phyloP scores from a whole-genome alignment of 495 filamentous ascomycete species.

The Penicillium lividum region DNA sequence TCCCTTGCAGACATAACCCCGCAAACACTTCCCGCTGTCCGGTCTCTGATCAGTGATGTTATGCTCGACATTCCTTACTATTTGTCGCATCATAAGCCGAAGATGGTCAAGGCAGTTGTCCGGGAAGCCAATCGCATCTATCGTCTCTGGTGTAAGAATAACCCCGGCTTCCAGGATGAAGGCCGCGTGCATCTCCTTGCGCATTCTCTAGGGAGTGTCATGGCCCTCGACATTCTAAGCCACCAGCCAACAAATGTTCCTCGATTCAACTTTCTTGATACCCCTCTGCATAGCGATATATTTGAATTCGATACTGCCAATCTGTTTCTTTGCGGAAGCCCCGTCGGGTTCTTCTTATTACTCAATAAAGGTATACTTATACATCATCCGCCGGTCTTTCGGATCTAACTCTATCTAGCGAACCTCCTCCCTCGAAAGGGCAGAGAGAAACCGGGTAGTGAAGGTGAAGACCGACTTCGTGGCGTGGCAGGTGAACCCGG shows the following conservation, averaged over 20 bases:
- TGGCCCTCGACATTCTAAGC: slow-evolving; percentile 88
- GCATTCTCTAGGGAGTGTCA: slow-evolving; percentile 90
- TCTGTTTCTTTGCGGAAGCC: slow-evolving; percentile 90
- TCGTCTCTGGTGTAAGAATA: slow-evolving; percentile 88
- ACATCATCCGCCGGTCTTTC: not conserved
- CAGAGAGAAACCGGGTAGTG: slow-evolving; percentile 70
- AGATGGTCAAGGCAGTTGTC: slow-evolving; percentile 90
- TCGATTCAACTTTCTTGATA: slow-evolving; percentile 51
- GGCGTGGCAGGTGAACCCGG: slow-evolving; percentile 74
- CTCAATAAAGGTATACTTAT: slow-evolving; percentile 64
- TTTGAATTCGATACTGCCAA: slow-evolving; percentile 92
- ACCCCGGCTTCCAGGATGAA: slow-evolving; percentile 75
- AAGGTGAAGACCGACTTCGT: slow-evolving; percentile 61
- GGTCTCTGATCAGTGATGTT: slow-evolving; percentile 89
- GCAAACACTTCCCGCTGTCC: slow-evolving; percentile 82
- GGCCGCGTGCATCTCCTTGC: slow-evolving; percentile 91
- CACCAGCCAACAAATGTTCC: slow-evolving; percentile 76
- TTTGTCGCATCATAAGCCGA: slow-evolving; percentile 90
- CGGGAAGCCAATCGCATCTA: slow-evolving; percentile 92
- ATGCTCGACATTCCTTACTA: slow-evolving; percentile 98
- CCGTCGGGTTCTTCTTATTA: slow-evolving; percentile 88
- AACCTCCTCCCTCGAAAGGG: slow-evolving; percentile 76
- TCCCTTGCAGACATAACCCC: slow-evolving; percentile 88
- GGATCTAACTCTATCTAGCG: slow-evolving; percentile 37
- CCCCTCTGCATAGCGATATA: slow-evolving; percentile 54